phyloP scores from a whole-genome alignment of 1,284 basidiomycete species.

The Marasmius oreades region DNA sequence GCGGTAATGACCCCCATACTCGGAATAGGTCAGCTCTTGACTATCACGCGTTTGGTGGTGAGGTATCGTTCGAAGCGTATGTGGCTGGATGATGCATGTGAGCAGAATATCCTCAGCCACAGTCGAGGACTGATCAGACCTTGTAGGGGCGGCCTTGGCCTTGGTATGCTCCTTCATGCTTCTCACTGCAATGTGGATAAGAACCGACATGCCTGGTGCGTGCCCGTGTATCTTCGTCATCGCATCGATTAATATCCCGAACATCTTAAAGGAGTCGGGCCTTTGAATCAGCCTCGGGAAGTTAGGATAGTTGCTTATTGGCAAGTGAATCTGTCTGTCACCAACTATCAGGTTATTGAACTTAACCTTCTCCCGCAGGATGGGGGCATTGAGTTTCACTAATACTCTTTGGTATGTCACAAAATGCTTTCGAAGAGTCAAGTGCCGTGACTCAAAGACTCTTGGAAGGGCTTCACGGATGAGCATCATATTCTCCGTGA shows the following conservation, averaged over 20 bases:
- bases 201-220: constrained; percentile 21
- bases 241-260: too few species aligned
- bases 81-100: constrained; percentile 28
- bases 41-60: constrained; percentile 22
- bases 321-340: not conserved
- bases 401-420: constrained; percentile 24
- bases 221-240: not conserved
- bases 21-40: constrained; percentile 20
- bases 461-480: constrained; percentile 25
- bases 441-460: not conserved
- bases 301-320: constrained; percentile 26
- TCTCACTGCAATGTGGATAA: constrained; percentile 24
- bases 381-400: constrained; percentile 23
- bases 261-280: constrained; percentile 1
- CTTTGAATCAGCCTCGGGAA: not conserved
- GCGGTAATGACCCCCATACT: constrained; percentile 22
- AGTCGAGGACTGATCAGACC: not conserved
- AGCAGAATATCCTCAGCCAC: not conserved
- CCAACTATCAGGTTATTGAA: not conserved
- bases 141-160: constrained; percentile 17
- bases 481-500: constrained; percentile 27
- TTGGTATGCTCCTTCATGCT: constrained; percentile 20
- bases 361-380: constrained; percentile 2
- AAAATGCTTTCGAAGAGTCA: not conserved
- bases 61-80: constrained; percentile 21